phyloP scores from a whole-genome alignment of 2,329 filamentous ascomycete species.

The Macrophomina phaseolina region DNA sequence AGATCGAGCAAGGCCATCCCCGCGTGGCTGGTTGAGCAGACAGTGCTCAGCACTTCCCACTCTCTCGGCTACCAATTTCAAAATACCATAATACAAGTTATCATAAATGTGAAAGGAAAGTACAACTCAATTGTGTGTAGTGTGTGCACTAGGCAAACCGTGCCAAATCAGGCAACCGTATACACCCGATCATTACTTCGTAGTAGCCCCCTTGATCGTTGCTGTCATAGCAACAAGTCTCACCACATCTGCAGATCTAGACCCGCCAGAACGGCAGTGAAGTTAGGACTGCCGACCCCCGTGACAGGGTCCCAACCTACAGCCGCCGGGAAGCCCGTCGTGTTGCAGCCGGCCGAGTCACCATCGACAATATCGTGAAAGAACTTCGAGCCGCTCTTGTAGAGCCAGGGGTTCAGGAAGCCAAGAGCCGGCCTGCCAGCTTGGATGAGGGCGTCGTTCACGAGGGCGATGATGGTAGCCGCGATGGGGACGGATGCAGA shows the following conservation, averaged over 20 bases:
- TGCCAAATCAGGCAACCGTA: too few species aligned
- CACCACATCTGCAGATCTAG: conserved; percentile 3
- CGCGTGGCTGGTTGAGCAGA: too few species aligned
- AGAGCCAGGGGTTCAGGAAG: conserved; percentile 67
- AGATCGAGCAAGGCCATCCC: too few species aligned
- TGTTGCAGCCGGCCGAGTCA: conserved; percentile 46
- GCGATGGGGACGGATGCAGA: conserved; percentile 64
- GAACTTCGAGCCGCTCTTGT: conserved; percentile 53
- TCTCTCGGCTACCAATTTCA: too few species aligned
- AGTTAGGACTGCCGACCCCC: conserved; percentile 33
- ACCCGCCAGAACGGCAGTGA: conserved; percentile 9
- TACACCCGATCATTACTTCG: too few species aligned
- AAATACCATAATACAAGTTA: too few species aligned
- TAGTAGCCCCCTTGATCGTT: too few species aligned
- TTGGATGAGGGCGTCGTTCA: conserved; percentile 66
- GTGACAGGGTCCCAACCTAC: conserved; percentile 47
- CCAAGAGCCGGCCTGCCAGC: conserved; percentile 58
- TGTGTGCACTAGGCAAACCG: too few species aligned
- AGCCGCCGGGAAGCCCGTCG: conserved; percentile 42
- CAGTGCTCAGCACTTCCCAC: too few species aligned
- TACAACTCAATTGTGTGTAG: too few species aligned
- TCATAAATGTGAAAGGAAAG: too few species aligned
- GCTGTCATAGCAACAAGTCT: too few species aligned
- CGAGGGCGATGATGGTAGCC: conserved; percentile 63
- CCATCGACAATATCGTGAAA: conserved; percentile 56